These are phyloP conservation scores for Fraxinus ornus DNA, from an alignment of 305 asterid genomes.

Conservation along the genomic window DNA sequence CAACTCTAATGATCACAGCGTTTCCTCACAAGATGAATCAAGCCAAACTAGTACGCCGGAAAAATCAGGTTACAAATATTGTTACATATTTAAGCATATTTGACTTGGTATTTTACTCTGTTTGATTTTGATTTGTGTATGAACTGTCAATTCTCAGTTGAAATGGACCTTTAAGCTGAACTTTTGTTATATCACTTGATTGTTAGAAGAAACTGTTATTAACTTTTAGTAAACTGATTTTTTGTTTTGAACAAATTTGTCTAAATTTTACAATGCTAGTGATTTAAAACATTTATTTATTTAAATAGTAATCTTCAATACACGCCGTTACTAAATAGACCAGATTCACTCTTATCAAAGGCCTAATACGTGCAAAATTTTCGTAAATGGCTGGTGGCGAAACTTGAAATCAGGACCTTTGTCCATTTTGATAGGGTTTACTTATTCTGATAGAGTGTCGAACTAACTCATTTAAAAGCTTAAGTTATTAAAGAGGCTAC, in stretches of 20 bases:
- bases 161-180: not conserved
- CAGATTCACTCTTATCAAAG: not conserved
- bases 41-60: conserved; percentile 27
- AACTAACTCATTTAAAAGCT: not conserved
- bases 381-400: not conserved
- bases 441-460: not conserved
- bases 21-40: conserved; percentile 34
- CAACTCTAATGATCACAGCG: conserved; percentile 32
- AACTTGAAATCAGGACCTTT: not conserved
- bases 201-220: not conserved
- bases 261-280: not conserved
- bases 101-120: not conserved
- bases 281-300: not conserved
- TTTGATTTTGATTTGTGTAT: not conserved
- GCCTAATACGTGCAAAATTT: not conserved
- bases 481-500: not conserved
- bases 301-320: not conserved
- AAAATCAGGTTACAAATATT: conserved; percentile 44
- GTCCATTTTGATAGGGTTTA: not conserved
- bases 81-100: not conserved
- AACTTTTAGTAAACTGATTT: not conserved
- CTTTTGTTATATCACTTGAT: not conserved
- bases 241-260: not conserved
- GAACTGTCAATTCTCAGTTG: not conserved
- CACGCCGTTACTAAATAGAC: not conserved